Percentiles rank a stretch among this genome's conserved stretches.
These are phyloP conservation scores for Magnusiomyces fungicola DNA, from an alignment of 1,139 yeast genomes.

Conservation along the genomic window DNA sequence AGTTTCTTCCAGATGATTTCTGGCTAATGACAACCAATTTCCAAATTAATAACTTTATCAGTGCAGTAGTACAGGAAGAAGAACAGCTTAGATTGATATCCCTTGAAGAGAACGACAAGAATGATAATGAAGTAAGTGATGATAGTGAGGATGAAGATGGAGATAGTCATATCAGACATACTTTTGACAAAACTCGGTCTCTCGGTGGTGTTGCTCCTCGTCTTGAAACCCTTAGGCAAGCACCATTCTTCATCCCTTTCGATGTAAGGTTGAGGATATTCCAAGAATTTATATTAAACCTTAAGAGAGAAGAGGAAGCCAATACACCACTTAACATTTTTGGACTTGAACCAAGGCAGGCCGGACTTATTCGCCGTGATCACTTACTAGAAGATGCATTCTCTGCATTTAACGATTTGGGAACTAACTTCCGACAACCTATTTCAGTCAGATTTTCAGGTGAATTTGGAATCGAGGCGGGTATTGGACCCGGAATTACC, in stretches of 20 bases:
- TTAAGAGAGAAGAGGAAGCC: constrained; percentile 19
- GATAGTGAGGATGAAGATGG: constrained; percentile 16
- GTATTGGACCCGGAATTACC: constrained; percentile 94
- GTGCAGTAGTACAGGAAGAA: constrained; percentile 39
- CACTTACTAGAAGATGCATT: constrained; percentile 68
- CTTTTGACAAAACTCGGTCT: constrained; percentile 5
- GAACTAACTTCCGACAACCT: constrained; percentile 48
- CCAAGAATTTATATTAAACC: constrained; percentile 46
- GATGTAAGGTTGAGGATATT: constrained; percentile 65
- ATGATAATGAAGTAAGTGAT: constrained; percentile 17
- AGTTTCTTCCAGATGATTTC: constrained; percentile 46
- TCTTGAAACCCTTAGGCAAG: constrained; percentile 48
- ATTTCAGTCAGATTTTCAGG: constrained; percentile 62
- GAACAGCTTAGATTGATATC: constrained; percentile 21
- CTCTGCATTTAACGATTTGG: constrained; percentile 43
- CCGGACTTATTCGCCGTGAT: constrained; percentile 62
- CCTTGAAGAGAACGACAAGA: constrained; percentile 11
- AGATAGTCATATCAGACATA: constrained; percentile 5
- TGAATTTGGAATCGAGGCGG: constrained; percentile 74
- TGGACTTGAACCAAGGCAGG: constrained; percentile 24
- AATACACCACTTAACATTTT: constrained; percentile 16
- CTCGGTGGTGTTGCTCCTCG: constrained; percentile 27
- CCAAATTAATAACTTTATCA: constrained; percentile 26
- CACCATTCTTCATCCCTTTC: constrained; percentile 79
- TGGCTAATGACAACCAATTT: constrained; percentile 43